Evolutionary conservation across 192 early-diverging fungal genomes (phyloP), one percentile per base, ranked within the genome.

Genomic region (Coemansia sp.): DNA sequence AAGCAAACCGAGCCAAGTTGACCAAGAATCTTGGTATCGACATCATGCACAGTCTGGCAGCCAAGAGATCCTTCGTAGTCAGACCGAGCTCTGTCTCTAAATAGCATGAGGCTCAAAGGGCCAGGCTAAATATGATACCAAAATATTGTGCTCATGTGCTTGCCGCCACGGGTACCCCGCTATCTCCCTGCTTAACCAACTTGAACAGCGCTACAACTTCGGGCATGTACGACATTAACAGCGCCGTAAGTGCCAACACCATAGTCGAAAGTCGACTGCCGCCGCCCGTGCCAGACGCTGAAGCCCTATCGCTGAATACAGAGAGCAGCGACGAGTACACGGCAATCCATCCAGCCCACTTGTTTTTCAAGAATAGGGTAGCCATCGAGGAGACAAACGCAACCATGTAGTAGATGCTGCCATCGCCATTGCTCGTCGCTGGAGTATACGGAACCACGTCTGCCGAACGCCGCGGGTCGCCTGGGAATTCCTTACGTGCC

Each of bases 301-400:
- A 77, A n/a, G 19, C 45, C 66, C 75, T 62, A 63, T 82, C 80
- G 36, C 64, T 74, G 48, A 82, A 82, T 12, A 67, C 29, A 8
- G 75, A 82, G 37, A 82, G 62, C 57, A 82, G 59, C 31, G 80
- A 70, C 9, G 75, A 44, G 50, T 69, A 72, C 32, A 82, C 44
- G 0, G 80, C 75, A 37, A 77, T 17, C 80, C 80, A 82, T 9
- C 69, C 80, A 38, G 74, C 59, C 65, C 68, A 70, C 66, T 74
- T 77, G 7, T 61, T 61, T 68, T 75, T 77, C 60, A 74, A 61
- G 44, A 82, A 71, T 39, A 82, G 62, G 19, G 80, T 72, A 3
- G 60, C 80, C 80, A 82, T 77, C 19, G 80, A 74, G 66, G 75
- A 69, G 39, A 46, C 66, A 70, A 82, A 82, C 12, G 80, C 68